Evolutionary conservation across 345 rosid genomes (phyloP).

Genomic region (Triadica sebifera): DNA sequence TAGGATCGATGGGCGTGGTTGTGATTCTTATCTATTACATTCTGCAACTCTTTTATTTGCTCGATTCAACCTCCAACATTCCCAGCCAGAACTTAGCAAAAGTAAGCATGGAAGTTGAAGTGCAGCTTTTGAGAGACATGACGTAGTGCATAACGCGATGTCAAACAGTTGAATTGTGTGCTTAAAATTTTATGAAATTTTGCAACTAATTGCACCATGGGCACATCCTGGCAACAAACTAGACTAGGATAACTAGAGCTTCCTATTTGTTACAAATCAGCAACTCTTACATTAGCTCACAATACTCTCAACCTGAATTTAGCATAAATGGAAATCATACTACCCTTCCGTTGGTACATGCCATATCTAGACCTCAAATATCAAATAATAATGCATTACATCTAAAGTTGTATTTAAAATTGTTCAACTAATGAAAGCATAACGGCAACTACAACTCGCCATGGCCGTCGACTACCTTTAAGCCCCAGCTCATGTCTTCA

Average conservation of each 20-base stretch:
- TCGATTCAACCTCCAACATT: neutral
- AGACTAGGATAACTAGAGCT: neutral
- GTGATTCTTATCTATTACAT: neutral
- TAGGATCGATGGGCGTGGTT: neutral
- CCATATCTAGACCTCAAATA: neutral
- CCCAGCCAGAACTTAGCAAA: neutral
- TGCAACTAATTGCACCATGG: neutral
- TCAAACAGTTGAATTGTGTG: neutral
- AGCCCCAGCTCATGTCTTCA: conserved; percentile 37
- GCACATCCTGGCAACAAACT: neutral
- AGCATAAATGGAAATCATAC: neutral
- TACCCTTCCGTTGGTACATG: neutral
- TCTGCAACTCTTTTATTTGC: neutral
- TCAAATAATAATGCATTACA: neutral
- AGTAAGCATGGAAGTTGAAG: neutral
- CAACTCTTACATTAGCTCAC: conserved; percentile 3
- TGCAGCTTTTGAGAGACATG: too few species aligned
- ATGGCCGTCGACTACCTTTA: conserved; percentile 27
- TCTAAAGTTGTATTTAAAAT: conserved; percentile 5
- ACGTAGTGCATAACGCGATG: neutral
- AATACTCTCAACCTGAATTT: neutral
- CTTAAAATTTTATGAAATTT: neutral
- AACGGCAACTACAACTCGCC: conserved; percentile 9
- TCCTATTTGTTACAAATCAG: conserved; percentile 2
- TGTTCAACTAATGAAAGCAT: neutral